These are phyloP conservation scores for Geosmithia putterillii DNA, from an alignment of 2,329 filamentous ascomycete genomes.

Conservation along the genomic window DNA sequence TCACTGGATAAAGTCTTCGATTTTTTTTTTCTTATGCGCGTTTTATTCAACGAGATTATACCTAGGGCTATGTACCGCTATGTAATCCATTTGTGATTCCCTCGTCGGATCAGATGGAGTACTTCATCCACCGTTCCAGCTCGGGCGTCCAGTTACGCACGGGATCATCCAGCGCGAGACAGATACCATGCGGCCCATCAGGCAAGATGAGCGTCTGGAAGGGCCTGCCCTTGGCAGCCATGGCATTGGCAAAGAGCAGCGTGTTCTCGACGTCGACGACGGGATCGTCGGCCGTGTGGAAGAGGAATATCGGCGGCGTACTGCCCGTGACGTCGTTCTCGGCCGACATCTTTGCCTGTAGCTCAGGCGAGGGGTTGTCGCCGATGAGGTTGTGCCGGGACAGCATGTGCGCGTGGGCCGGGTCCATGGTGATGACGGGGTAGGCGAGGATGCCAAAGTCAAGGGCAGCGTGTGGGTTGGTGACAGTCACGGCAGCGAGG, in stretches of 20 bases:
- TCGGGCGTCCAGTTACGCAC: conserved; percentile 12
- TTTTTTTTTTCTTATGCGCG: neutral
- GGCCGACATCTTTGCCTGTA: conserved; percentile 9
- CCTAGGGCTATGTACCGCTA: too few species aligned
- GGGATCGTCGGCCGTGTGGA: conserved; percentile 16
- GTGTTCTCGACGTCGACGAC: conserved; percentile 13
- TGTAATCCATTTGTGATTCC: too few species aligned
- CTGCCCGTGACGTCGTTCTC: conserved; percentile 10
- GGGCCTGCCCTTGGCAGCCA: conserved; percentile 9
- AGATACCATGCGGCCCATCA: conserved; percentile 14
- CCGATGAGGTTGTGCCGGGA: conserved; percentile 10
- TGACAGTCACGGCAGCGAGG: conserved; percentile 9
- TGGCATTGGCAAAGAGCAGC: conserved; percentile 11
- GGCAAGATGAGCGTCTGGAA: conserved; percentile 14
- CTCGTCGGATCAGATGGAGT: conserved; percentile 8
- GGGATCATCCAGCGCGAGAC: conserved; percentile 11
- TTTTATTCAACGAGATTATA: neutral
- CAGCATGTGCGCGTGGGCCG: conserved; percentile 6
- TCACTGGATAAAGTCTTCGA: neutral
- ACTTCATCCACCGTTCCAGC: conserved; percentile 13
- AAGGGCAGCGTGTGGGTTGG: conserved; percentile 6
- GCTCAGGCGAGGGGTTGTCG: conserved; percentile 5
- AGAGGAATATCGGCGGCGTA: conserved; percentile 21
- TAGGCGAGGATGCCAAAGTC: conserved; percentile 11
- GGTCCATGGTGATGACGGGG: conserved; percentile 10